phyloP scores from a whole-genome alignment of 192 early-diverging fungal species.

The Phlyctochytrium bullatum region DNA sequence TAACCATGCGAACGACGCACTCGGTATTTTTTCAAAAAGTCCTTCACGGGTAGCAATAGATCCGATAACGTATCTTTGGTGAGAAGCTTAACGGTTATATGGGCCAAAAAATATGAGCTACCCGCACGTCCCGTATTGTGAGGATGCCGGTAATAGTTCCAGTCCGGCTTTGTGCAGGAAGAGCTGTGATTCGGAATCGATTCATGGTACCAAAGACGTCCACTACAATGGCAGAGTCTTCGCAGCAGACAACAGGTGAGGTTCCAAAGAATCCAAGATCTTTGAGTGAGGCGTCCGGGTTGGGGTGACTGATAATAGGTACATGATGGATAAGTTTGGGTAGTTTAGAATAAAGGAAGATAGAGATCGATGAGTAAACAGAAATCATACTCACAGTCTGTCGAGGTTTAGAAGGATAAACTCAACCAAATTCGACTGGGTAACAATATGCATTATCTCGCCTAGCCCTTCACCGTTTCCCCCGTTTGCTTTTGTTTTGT shows the following conservation, averaged over 20 bases:
- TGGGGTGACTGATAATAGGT: slow-evolving; percentile 22
- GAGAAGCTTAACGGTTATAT: slow-evolving; percentile 2
- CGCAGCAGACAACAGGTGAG: slow-evolving; percentile 13
- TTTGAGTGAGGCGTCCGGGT: slow-evolving; percentile 25
- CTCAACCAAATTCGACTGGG: slow-evolving; percentile 23
- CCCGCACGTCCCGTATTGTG: slow-evolving; percentile 23
- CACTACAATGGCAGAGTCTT: slow-evolving; percentile 9
- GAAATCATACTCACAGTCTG: slow-evolving; percentile 3
- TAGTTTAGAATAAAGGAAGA: slow-evolving; percentile 1
- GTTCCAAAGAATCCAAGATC: slow-evolving; percentile 19
- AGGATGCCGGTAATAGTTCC: slow-evolving; percentile 16
- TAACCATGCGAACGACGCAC: background rate
- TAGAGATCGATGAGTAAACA: too few relatives aligned
- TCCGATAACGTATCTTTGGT: slow-evolving; percentile 2
- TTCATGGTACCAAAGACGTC: slow-evolving; percentile 20
- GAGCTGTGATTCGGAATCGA: slow-evolving; percentile 17
- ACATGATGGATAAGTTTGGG: too few relatives aligned
- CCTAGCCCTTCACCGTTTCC: background rate
- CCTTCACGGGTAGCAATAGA: slow-evolving; percentile 24
- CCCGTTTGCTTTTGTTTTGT: too few relatives aligned
- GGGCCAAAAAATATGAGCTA: background rate
- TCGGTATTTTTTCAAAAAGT: slow-evolving; percentile 9
- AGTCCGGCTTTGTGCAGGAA: slow-evolving; percentile 13
- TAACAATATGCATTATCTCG: slow-evolving; percentile 18
- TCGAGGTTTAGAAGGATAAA: slow-evolving; percentile 31